These are phyloP conservation scores for Pseudoperonospora humuli DNA, from an alignment of 352 stramenopile species.

Conservation along the genomic window DNA sequence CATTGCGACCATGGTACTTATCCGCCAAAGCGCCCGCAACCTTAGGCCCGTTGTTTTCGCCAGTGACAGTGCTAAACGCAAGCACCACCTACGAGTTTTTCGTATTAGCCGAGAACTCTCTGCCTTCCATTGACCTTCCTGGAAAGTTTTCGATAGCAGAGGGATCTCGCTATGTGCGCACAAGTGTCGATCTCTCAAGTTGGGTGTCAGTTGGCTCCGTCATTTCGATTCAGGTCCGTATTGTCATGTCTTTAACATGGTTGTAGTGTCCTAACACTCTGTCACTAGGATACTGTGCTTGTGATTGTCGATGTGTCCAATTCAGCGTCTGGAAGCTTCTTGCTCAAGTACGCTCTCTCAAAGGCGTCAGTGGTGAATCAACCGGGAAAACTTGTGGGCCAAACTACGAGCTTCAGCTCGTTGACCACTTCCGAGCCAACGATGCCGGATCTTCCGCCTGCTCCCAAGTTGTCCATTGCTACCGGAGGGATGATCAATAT, in stretches of 20 bases:
- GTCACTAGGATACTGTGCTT: slow-evolving; percentile 17
- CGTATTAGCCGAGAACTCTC: slow-evolving; percentile 34
- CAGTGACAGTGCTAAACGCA: slow-evolving; percentile 28
- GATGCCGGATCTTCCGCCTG: slow-evolving; percentile 26
- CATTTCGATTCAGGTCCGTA: slow-evolving; percentile 24
- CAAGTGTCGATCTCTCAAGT: slow-evolving; percentile 31
- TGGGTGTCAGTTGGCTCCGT: slow-evolving; percentile 27
- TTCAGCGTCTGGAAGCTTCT: slow-evolving; percentile 23
- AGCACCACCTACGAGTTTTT: slow-evolving; percentile 42
- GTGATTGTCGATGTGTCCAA: slow-evolving; percentile 34
- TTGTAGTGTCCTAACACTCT: not conserved
- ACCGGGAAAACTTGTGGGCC: slow-evolving; percentile 19
- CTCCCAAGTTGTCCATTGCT: slow-evolving; percentile 20
- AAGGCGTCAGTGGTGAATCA: slow-evolving; percentile 22
- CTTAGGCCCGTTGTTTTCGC: slow-evolving; percentile 4
- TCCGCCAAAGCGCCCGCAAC: slow-evolving; percentile 3
- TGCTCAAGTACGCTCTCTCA: slow-evolving; percentile 20
- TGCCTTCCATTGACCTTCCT: slow-evolving; percentile 7
- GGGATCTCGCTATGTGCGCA: slow-evolving; percentile 25
- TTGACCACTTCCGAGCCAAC: slow-evolving; percentile 26
- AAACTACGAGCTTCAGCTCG: slow-evolving; percentile 23
- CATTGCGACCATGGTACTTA: slow-evolving; percentile 24
- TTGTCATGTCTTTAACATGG: not conserved
- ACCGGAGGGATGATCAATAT: slow-evolving; percentile 41
- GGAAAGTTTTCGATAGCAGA: slow-evolving; percentile 33